Evolutionary conservation across 305 asterid genomes (phyloP).

Genomic region (Rubia peregrina): DNA sequence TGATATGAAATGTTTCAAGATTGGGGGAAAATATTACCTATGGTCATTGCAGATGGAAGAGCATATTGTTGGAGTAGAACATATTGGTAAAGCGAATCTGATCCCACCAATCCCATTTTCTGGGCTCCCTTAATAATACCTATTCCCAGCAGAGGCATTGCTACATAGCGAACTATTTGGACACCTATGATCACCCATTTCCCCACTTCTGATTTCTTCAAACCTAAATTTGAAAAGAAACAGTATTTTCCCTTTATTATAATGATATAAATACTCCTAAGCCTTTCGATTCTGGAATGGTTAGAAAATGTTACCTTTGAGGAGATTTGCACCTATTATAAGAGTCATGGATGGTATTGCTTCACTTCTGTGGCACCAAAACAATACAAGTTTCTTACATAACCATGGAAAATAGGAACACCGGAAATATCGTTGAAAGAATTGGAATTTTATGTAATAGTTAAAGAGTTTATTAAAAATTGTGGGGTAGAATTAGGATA

Average conservation of each 20-base stretch:
- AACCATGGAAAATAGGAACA: not conserved
- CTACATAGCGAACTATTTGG: slow-evolving; percentile 21
- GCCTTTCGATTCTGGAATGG: not conserved
- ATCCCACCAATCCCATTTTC: slow-evolving; percentile 29
- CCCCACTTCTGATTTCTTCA: slow-evolving; percentile 28
- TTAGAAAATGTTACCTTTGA: slow-evolving; percentile 20
- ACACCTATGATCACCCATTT: slow-evolving; percentile 26
- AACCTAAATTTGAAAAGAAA: slow-evolving; percentile 13
- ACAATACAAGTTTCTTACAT: not conserved
- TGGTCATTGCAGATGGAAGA: slow-evolving; percentile 40
- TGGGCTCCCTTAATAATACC: slow-evolving; percentile 26
- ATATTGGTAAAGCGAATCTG: slow-evolving; percentile 36
- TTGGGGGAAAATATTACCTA: slow-evolving; percentile 26
- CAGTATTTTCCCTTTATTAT: not conserved
- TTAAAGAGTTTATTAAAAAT: no score
- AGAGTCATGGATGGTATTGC: slow-evolving; percentile 41
- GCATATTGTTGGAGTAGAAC: slow-evolving; percentile 40
- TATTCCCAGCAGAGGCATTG: slow-evolving; percentile 32
- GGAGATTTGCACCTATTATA: slow-evolving; percentile 42
- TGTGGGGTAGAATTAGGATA: no score
- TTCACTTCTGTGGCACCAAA: slow-evolving; percentile 25
- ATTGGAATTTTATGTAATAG: no score
- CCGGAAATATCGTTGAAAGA: no score
- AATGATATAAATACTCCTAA: not conserved
- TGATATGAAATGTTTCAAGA: no score